Evolutionary conservation across 148 eudicot species (phyloP), one percentile per base, ranked within the genome.

Genomic region (Drosera capensis): DNA sequence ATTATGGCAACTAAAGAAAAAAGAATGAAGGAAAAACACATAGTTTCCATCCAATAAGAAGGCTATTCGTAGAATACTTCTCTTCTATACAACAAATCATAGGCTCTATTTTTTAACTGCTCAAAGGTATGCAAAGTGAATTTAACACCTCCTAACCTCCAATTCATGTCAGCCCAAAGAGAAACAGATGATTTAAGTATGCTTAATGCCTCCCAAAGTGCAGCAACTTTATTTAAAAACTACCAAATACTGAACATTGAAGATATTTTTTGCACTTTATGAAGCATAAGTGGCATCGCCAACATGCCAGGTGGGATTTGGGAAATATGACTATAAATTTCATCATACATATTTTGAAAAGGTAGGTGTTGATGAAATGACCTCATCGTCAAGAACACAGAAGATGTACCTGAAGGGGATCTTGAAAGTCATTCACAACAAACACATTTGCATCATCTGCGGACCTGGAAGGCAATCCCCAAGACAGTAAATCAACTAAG

Each of bases 371-470:
- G 31, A 28, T 3, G 9, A 4, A 28, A 4, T 3, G 31, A 28
- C 4, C 6, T 28, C 31, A 3, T 9, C 4, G 38, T 34, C 38
- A 34, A 11, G n/a, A 4, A 9, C n/a, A 28, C 31, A 28, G 11
- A 11, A 5, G 31, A 34, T 34, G 13, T 11, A 13, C 38, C n/a
- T 11, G 31, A 34, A 34, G n/a, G 0, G 80, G 95, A 75, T 80
- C 82, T 72, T 77, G 82, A 45, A 70, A 68, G 65, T 80, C 86
- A 64, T 85, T 85, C 47, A 85, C 86, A 72, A 85, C 49, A 48
- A 80, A 80, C 28, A 78, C 76, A 56, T 80, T 85, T 51, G 92
- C 79, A 72, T 85, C 90, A 41, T 80, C 95, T 45, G 78, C 73
- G 26, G 92, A 80, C 75, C 92, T 85, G 83, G 49, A 59, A 52